Evolutionary conservation across 768 basidiomycete genomes (phyloP), one percentile per base, ranked within the genome.

Genomic region (Serendipita sp.): DNA sequence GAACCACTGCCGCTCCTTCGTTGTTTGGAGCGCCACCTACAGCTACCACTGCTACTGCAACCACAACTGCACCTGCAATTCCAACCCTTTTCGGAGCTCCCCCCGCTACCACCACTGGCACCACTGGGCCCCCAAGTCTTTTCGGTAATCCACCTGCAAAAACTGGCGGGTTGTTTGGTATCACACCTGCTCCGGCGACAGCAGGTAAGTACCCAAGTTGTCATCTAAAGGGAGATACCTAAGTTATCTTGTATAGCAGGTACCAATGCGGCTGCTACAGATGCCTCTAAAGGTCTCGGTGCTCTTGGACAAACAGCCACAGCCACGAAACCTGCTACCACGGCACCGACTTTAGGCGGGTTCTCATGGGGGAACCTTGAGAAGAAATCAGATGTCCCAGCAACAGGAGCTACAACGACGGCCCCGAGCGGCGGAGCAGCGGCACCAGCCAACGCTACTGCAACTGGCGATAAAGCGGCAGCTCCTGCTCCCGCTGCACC

Each of bases 41-140:
- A 14, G 4, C 30, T n/a, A n/a, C n/a, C 3, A 34, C 16, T 34
- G 17, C 69, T 41, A 51, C 71, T 13, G 61, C 73, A 14, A 56
- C 71, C 17, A 66, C 67, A 24, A 62, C 70, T 5, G 62, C 66
- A 9, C 66, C 70, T 3, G 50, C 68, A 2, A 67, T 69, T 63
- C 65, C 68, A 26, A 72, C 71, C 53, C 70, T 65, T 16, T 66
- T 66, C 50, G 56, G 64, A 11, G 50, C 68, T 30, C 63, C 11
- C 24, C 50, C 63, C 41, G 28, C 65, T 13, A 61, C 63, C 33
- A 66, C 69, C 41, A 66, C 70, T 14, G 61, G 66, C 26, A 61
- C 65, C 24, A 60, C 31, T 65, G 42, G 34, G 62, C 42, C 41
- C 5, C 43, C 45, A 33, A 42, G 33, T 16, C 26, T 33, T 16